Base-by-base conservation (phyloP, 176 grass and related monocot genomes). In the Dactylis glomerata region DNA sequence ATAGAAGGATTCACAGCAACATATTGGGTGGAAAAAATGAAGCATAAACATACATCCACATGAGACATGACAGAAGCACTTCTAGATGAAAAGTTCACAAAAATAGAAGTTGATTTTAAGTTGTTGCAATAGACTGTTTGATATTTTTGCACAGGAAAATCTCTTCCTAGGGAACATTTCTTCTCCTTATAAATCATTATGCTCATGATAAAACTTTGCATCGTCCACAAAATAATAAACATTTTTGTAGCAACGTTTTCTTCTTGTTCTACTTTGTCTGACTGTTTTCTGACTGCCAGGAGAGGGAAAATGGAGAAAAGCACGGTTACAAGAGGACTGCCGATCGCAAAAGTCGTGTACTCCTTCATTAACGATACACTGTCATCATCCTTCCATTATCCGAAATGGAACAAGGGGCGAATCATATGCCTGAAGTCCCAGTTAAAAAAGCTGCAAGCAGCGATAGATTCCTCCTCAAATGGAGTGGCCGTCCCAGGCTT, bases 291-390 rank as follows among this genome's bases (percentile, higher is more conserved):
- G 33, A 55, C 84, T 76, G 14, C 77, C 81, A 99, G 93, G 78
- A 88, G 93, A 17, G 96, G 96, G 16, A 49, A 90, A 83, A 96
- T 99, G 93, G 96, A 99, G 89, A 93, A 99, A 81, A 94, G 89
- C 83, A 87, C 91, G 3, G 17, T 88, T 37, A 85, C 93, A 72
- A 95, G 81, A 90, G 85, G 79, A 27, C 68, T 99, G 38, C 93
- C 96, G 10, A 81, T 89, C 81, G 87, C 91, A 51, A 94, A 92
- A 87, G 86, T 89, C 8, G 87, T 95, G 22, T 92, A 92, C 70
- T 92, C 93, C 17, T 99, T 90, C 56, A 83, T 99, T 34, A 95
- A 87, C 14, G 93, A 94, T 74, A 87, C 72, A 15, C 77, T 99
- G 42, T 89, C 86, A 72, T 76, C 93, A 33, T 93, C 93, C 22